Evolutionary conservation across 805 yeast species (phyloP), one percentile per base, ranked within the genome.

Genomic region (Candida loeiensis): DNA sequence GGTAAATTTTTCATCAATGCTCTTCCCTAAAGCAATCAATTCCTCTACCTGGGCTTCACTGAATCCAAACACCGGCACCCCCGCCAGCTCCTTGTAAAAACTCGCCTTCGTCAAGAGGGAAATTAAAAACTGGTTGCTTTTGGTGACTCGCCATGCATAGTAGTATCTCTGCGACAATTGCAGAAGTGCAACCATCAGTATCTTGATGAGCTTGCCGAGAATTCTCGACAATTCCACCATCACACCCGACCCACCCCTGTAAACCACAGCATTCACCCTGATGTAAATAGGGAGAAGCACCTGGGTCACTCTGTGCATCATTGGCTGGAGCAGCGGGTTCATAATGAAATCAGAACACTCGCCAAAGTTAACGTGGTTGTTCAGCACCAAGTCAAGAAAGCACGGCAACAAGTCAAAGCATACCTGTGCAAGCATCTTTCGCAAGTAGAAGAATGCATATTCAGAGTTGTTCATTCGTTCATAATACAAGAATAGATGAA

Each of bases 91-190:
- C 3, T 57, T 63, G 31, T 35, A 35, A 24, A 35, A 27, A 8
- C 14, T 32, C 18, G 18, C 19, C 18, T 35, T 35, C 25, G 16
- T 35, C n/a, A 35, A 25, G 25, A 35, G 24, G 8, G 30, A 16
- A 6, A 35, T 17, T 26, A 35, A 18, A 17, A 35, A 35, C 12
- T 80, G 17, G 16, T 35, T 28, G 6, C 30, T 35, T 49, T 80
- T 82, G 27, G 77, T 69, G 55, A 82, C 71, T 59, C 83, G 73
- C 79, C 81, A 79, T 2, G 88, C 84, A 51, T 80, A 80, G 43
- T 77, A 79, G 52, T 81, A 82, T 46, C 79, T 69, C 16, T 63
- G 66, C 9, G 38, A 26, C n/a, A 35, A 26, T 11, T 21, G 14
- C 18, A 27, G 27, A 35, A 45, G 39, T 1, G 45, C 38, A 19